phyloP scores from a whole-genome alignment of 78 protist species.

The Pelomyxa schiedti region DNA sequence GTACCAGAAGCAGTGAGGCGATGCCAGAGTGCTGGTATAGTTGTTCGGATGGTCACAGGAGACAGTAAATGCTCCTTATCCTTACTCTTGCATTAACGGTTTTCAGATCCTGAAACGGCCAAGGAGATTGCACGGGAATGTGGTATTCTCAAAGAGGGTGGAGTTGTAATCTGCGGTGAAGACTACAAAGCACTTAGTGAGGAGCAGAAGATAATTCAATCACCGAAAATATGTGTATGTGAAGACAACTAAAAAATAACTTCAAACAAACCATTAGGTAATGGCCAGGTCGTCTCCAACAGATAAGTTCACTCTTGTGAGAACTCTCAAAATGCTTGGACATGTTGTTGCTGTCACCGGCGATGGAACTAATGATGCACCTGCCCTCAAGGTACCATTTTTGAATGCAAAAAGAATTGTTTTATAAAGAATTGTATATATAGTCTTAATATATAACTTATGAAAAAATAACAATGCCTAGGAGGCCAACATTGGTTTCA shows the following conservation, averaged over 20 bases:
- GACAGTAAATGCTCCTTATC: constrained; percentile 93
- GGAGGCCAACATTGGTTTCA: constrained; percentile 51
- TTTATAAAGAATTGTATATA: background rate
- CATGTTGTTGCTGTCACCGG: constrained; percentile 54
- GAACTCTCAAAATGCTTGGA: constrained; percentile 3
- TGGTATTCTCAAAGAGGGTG: constrained; percentile 10
- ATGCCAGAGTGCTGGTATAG: constrained; percentile 49
- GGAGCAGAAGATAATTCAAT: background rate
- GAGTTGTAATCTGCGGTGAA: background rate
- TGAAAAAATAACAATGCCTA: too few species aligned
- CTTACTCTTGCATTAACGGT: constrained; percentile 70
- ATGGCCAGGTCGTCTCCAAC: constrained; percentile 7
- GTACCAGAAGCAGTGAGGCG: background rate
- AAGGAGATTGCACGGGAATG: background rate
- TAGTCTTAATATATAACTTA: background rate
- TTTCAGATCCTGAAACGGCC: constrained; percentile 4
- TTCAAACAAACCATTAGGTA: background rate
- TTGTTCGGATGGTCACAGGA: constrained; percentile 95
- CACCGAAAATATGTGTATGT: background rate
- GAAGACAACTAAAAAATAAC: background rate
- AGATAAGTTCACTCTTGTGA: constrained; percentile 27
- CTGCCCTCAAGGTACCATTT: constrained; percentile 50
- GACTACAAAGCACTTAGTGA: background rate
- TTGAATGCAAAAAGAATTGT: too few species aligned
- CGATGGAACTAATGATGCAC: constrained; percentile 85